Evolutionary conservation across 2,329 filamentous ascomycete genomes (phyloP).

Genomic region (Monosporascus sp.): DNA sequence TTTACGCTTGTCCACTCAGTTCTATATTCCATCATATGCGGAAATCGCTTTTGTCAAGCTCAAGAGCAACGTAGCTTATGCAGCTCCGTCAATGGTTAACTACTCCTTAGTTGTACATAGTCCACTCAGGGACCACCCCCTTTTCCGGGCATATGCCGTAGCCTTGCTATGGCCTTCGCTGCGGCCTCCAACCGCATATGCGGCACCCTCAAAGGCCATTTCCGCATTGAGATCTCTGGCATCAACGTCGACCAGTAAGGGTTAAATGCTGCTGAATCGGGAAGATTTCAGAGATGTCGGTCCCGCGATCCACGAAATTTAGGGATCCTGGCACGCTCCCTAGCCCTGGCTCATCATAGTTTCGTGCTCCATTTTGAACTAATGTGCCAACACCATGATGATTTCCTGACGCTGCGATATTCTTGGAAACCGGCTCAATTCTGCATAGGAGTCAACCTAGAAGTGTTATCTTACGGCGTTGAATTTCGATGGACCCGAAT

Average conservation of each 20-base stretch:
- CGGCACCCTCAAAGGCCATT: neutral
- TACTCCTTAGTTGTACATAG: too few relatives aligned
- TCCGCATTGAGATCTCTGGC: neutral
- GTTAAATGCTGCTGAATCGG: neutral
- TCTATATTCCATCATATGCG: too few relatives aligned
- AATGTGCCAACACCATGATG: neutral
- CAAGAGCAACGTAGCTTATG: too few relatives aligned
- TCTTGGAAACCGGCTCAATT: neutral
- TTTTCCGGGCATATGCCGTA: neutral
- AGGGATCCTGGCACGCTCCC: neutral
- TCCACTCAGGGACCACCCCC: neutral
- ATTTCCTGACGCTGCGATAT: neutral
- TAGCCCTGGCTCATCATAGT: neutral
- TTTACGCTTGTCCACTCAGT: too few relatives aligned
- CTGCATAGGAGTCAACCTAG: too few relatives aligned
- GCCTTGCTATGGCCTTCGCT: neutral
- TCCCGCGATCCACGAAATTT: neutral
- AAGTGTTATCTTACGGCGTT: too few relatives aligned
- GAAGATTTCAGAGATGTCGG: neutral
- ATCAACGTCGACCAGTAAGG: neutral
- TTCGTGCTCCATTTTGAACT: neutral
- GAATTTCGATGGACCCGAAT: neutral
- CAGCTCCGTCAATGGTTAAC: too few relatives aligned
- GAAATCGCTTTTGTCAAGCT: too few relatives aligned
- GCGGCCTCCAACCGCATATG: neutral